Conservation (phyloP, 2,329 filamentous ascomycete species). For the Canariomyces notabilis region DNA sequence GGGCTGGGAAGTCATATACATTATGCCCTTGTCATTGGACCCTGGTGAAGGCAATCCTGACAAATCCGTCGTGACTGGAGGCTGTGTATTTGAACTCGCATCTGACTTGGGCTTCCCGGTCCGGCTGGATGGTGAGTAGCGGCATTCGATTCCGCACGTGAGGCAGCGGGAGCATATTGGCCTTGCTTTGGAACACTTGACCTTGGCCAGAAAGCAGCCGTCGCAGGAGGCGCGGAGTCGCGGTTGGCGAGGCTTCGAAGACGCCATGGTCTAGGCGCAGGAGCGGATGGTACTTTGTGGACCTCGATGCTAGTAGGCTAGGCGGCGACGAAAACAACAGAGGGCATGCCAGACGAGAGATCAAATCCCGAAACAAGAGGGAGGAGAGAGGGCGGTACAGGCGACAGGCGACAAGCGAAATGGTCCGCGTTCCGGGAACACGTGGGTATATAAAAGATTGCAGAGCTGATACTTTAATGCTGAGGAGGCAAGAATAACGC, state of each 20-base stretch:
- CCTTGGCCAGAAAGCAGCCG: constrained; percentile 51
- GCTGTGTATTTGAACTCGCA: constrained; percentile 23
- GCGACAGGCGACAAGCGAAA: no score
- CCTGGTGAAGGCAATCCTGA: constrained; percentile 23
- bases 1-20: constrained; percentile 27
- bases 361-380: not conserved
- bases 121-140: constrained; percentile 48
- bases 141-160: constrained; percentile 44
- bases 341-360: not conserved
- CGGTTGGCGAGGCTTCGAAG: constrained; percentile 27
- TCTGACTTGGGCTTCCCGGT: constrained; percentile 45
- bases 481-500: constrained; percentile 15
- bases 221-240: constrained; percentile 42
- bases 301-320: not conserved
- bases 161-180: constrained; percentile 50
- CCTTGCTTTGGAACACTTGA: constrained; percentile 51
- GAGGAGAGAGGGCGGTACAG: constrained; percentile 7
- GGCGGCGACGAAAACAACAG: not conserved
- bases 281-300: not conserved
- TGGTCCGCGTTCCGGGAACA: not conserved
- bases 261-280: constrained; percentile 14
- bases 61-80: constrained; percentile 17
- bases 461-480: constrained; percentile 7
- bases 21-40: constrained; percentile 28
- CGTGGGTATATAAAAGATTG: not conserved